Percentiles rank a stretch among this genome's conserved stretches.
Conservation (phyloP, 768 basidiomycete species). For the Mycena capillaripes region DNA sequence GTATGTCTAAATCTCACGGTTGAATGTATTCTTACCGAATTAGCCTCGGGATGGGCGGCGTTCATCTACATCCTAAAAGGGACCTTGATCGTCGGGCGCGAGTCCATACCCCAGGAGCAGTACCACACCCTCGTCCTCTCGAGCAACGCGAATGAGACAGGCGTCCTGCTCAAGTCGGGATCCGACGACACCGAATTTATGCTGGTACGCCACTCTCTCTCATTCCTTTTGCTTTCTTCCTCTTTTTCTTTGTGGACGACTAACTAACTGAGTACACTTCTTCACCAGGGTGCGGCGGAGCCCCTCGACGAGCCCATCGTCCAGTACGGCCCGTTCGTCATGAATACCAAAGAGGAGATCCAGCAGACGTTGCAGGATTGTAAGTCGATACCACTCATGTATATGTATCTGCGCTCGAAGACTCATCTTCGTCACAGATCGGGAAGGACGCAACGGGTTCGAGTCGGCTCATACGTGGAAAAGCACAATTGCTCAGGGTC, state of each 20-base stretch:
- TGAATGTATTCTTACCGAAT: conserved; percentile 2
- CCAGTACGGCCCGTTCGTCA: conserved; percentile 91
- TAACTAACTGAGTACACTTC: too few relatives aligned
- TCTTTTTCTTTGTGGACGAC: too few relatives aligned
- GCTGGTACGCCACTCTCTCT: conserved; percentile 62
- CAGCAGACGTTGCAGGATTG: conserved; percentile 87
- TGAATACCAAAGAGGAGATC: conserved; percentile 86
- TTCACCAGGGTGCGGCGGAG: conserved; percentile 80
- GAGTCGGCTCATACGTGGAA: conserved; percentile 92
- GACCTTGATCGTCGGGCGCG: conserved; percentile 69
- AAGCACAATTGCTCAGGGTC: conserved; percentile 61
- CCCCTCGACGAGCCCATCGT: conserved; percentile 91
- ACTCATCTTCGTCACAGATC: conserved; percentile 61
- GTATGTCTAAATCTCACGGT: conserved; percentile 55
- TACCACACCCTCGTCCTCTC: conserved; percentile 92
- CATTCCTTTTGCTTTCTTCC: conserved; percentile 1
- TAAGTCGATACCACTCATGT: conserved; percentile 48
- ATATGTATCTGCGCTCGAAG: background rate
- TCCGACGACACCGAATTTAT: conserved; percentile 81
- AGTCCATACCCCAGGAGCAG: conserved; percentile 59
- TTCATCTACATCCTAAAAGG: conserved; percentile 88
- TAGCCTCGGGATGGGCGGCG: conserved; percentile 90
- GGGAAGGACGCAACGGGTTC: conserved; percentile 86
- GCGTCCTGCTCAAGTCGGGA: conserved; percentile 73
- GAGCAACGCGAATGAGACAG: conserved; percentile 67